Base-by-base conservation (phyloP, 805 yeast species). In the Starmerella sp. region DNA sequence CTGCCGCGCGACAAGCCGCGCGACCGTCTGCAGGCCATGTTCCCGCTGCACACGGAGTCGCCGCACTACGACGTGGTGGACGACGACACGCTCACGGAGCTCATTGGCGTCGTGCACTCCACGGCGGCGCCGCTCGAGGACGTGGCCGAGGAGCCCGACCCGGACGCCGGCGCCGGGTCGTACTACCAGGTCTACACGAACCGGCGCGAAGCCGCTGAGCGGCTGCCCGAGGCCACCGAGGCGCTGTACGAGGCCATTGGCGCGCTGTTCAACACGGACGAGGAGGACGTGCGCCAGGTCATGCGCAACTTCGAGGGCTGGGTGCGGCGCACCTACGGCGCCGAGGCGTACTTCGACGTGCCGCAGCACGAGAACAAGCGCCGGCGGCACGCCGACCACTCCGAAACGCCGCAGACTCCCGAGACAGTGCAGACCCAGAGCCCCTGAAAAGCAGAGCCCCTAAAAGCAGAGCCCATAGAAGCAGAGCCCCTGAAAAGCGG, bases 1-100 rank as follows among this genome's bases (percentile, higher is more conserved):
- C 32, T 49, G 6, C 48, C 50, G 3, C 34, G 15, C n/a, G 31
- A 39, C 5, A 22, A 14, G 6, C 36, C 50, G 7, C 48, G 47
- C 13, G 28, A 55, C 11, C 54, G 66, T 5, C 44, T 66, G 39
- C 44, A 39, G 5, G 55, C 55, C 29, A 30, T 65, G 54, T 66
- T 66, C 43, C 68, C 69, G 7, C 28, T 52, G 17, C 41, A 42
- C 13, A 39, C 28, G 13, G 43, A 17, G 10, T 37, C 17, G 10
- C 35, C 38, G 7, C 35, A 14, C 4, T 35, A 32, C 35, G 39
- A 29, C 6, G 11, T 22, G 1, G 38, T 48, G 2, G 59, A 54
- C 39, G 32, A 14, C 11, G 54, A 53, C 6, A 57, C 56, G 13
- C 22, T 57, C 2, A 37, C 30, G 1, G 61, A 60, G 30, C 54